Base-by-base conservation (phyloP, 2,329 filamentous ascomycete genomes). In the Monilinia aucupariae region DNA sequence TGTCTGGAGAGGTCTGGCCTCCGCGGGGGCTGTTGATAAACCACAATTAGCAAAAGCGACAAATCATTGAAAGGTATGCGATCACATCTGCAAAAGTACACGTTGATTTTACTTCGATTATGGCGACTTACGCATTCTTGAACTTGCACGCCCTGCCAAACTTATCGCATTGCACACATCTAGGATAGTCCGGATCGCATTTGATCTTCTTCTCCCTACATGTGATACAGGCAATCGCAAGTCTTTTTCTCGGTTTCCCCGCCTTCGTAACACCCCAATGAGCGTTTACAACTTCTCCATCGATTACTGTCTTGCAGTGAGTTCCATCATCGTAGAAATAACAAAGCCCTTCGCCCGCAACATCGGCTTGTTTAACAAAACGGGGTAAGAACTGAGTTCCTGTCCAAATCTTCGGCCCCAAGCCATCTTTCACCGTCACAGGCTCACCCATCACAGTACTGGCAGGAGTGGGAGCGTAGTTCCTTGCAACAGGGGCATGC, bases 191-290 rank as follows among this genome's bases (percentile, higher is more conserved):
- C 1, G 92, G 92, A 68, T 96, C 91, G 72, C 92, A 97, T 76
- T 96, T 96, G 78, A 97, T 96, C 81, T 96, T 97, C 85, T 96
- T 97, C 77, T 96, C 92, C 58, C 92, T 85, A 74, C 92, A 97
- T 15, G 91, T 94, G 64, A 96, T 82, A 73, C 92, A 97, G n/a
- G 91, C 91, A 74, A 96, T 92, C 30, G 92, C 92, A 63, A 96
- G 81, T 63, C 92, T 83, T 78, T 97, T 97, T 68, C 92, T 85
- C 54, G 92, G 92, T 78, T 96, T 96, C 17, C 92, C 92, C 2
- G 92, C 92, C 77, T 96, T 96, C 43, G 92, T 96, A 12, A 96
- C 86, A 20, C 92, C 92, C 92, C 92, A 96, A 68, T 91, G 90
- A 1, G 92, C 90, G 73, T 96, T 96, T 59, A 96, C 91, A 0